phyloP scores from a whole-genome alignment of 2,329 filamentous ascomycete genomes.

The Daldinia sp. region DNA sequence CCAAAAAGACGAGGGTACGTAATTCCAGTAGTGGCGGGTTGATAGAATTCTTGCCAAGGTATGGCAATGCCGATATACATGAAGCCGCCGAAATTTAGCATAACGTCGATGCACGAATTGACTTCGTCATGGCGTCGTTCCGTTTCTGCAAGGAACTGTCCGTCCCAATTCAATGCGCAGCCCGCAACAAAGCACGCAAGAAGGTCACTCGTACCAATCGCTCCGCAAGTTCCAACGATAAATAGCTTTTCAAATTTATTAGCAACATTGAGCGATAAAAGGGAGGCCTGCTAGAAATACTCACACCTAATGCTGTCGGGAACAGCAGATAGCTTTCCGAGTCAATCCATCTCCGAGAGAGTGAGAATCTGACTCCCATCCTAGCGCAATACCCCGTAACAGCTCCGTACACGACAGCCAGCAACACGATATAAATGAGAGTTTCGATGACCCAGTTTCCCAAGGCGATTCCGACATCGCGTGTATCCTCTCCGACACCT shows the following conservation, averaged over 20 bases:
- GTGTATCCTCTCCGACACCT: conserved; percentile 63
- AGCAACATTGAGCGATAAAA: background rate
- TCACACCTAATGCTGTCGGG: conserved; percentile 62
- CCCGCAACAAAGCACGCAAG: conserved; percentile 72
- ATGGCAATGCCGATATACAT: conserved; percentile 69
- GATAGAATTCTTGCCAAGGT: conserved; percentile 67
- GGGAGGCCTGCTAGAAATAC: conserved; percentile 1
- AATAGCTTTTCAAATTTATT: conserved; percentile 62
- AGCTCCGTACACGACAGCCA: conserved; percentile 65
- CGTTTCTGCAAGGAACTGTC: conserved; percentile 67
- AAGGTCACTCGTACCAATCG: conserved; percentile 69
- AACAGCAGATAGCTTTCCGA: conserved; percentile 66
- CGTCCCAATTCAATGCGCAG: conserved; percentile 71
- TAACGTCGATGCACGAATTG: conserved; percentile 67
- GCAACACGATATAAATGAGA: conserved; percentile 68
- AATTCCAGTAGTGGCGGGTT: conserved; percentile 65
- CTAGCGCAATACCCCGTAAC: conserved; percentile 63
- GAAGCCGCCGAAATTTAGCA: conserved; percentile 71
- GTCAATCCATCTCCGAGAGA: conserved; percentile 66
- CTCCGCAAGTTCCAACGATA: conserved; percentile 67
- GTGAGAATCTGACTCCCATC: conserved; percentile 59
- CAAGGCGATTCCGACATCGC: conserved; percentile 64
- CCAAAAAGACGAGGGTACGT: conserved; percentile 63
- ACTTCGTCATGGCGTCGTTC: conserved; percentile 70
- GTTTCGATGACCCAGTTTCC: conserved; percentile 71